Evolutionary conservation across 176 grass and related monocot genomes (phyloP), one percentile per base, ranked within the genome.

Genomic region (Phoenix dactylifera): DNA sequence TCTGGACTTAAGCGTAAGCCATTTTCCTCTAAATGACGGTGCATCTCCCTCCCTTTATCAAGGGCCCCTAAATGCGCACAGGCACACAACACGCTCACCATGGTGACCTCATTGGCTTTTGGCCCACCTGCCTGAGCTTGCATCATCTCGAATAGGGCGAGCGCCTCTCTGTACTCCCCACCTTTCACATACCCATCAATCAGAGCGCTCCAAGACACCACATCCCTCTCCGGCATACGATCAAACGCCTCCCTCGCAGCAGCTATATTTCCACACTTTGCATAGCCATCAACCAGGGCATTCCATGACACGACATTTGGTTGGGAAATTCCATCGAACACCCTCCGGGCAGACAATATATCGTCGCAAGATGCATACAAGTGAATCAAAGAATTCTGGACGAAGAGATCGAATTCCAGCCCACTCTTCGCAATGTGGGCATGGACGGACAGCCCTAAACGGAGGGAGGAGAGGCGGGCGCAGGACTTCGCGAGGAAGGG

Each of bases 131-230:
- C 22, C 0, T 15, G 7, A 1, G 28, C 61, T 62, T 78, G 74
- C 79, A 90, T 90, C 75, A 68, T 75, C 65, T 79, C 72, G 0
- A 82, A 90, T 29, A 86, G 15, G 0, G 50, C 17, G 1, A 90
- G 58, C 14, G 82, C 82, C 52, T 82, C 75, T 0, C 75, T 57
- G 51, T 79, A 80, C 64, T 82, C 72, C 55, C 79, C 79, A 7
- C 64, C 84, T 59, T 90, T 85, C 50, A 90, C 75, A 4, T 70
- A 90, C 2, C 82, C 75, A 6, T 90, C 79, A 3, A 89, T 89
- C 73, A 84, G 80, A 4, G 80, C 80, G 15, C 86, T 84, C 77
- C 86, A 89, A 3, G 80, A 86, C n/a, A 90, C 75, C 3, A 90
- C 79, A 2, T 86, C 82, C 52, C 79, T 22, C 52, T 51, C 60